Evolutionary conservation across 2,329 filamentous ascomycete genomes (phyloP).

Genomic region (Ophiostoma sp.): DNA sequence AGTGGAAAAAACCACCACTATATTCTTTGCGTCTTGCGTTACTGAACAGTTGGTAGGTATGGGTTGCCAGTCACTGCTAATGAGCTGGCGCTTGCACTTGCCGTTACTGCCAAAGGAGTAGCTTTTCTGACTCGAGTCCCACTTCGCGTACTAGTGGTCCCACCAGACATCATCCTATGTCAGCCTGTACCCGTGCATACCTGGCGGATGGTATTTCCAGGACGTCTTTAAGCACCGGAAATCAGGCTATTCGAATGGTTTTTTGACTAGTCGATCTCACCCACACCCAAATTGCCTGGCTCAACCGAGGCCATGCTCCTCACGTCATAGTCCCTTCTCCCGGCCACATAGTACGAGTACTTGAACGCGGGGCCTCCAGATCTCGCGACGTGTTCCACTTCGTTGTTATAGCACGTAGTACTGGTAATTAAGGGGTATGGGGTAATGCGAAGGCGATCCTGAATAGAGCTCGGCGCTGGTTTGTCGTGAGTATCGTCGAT

Average conservation of each 20-base stretch:
- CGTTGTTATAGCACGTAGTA: too few species aligned
- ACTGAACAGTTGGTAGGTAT: too few species aligned
- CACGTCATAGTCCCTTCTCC: neutral
- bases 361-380: neutral
- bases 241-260: too few species aligned
- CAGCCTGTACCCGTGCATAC: too few species aligned
- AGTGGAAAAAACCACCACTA: too few species aligned
- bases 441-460: neutral
- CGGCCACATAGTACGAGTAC: neutral
- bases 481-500: neutral
- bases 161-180: neutral
- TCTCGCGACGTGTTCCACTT: too few species aligned
- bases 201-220: neutral
- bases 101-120: neutral
- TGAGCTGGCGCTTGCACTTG: neutral
- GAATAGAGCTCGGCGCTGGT: neutral
- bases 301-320: neutral
- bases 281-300: too few species aligned
- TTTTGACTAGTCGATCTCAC: too few species aligned
- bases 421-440: neutral
- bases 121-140: neutral
- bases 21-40: too few species aligned
- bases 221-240: too few species aligned
- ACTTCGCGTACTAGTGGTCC: neutral
- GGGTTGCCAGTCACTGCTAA: too few species aligned